Evolutionary conservation across 805 yeast genomes (phyloP).

Genomic region (Cyberlindnera subsufficiens): DNA sequence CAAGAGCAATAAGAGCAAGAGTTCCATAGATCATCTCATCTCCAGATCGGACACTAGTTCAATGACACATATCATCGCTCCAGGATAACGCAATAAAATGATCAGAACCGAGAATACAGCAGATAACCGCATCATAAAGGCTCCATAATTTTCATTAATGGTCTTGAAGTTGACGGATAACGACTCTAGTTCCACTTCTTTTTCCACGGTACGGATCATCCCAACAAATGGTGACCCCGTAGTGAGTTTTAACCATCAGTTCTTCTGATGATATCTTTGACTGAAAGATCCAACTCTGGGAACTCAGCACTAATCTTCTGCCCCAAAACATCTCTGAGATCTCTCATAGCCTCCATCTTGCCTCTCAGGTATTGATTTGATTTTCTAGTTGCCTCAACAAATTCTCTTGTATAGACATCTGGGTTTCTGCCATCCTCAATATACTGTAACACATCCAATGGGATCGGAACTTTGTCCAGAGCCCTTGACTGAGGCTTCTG

Average conservation of each 20-base stretch:
- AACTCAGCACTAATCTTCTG: conserved; percentile 68
- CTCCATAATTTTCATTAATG: not conserved
- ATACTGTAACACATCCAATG: conserved; percentile 82
- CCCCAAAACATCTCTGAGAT: conserved; percentile 61
- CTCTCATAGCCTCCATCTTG: conserved; percentile 62
- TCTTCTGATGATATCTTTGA: conserved; percentile 49
- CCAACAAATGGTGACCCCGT: not conserved
- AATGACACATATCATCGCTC: too few species aligned
- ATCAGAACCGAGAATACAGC: too few species aligned
- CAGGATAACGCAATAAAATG: too few species aligned
- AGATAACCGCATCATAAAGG: too few species aligned
- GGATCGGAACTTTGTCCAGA: conserved; percentile 45
- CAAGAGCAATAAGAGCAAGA: too few species aligned
- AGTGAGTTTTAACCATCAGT: conserved; percentile 23
- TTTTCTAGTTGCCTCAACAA: conserved; percentile 87
- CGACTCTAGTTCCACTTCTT: not conserved
- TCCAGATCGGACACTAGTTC: too few species aligned
- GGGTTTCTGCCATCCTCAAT: conserved; percentile 97
- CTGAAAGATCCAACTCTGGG: conserved; percentile 61
- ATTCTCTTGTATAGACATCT: conserved; percentile 93
- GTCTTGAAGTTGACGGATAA: not conserved
- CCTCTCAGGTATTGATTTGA: conserved; percentile 87
- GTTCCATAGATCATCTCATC: too few species aligned
- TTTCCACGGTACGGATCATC: not conserved
- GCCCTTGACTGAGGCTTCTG: conserved; percentile 26